Evolutionary conservation across 371 early-diverging fungal species (phyloP).

Genomic region (Mitosporidium daphniae): DNA sequence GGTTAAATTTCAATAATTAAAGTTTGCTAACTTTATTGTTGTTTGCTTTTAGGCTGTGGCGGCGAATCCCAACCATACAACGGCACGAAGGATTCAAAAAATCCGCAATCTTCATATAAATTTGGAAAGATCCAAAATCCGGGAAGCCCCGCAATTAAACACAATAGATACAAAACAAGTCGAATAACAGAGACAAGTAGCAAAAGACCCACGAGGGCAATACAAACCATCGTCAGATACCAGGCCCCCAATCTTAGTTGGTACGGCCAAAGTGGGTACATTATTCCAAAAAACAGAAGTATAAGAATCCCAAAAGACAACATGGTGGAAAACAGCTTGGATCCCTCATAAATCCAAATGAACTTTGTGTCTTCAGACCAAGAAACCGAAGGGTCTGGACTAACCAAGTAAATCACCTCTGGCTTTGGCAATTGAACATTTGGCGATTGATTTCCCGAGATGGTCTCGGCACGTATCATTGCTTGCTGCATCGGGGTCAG

Average conservation of each 20-base stretch:
- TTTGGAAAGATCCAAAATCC: slow-evolving; percentile 98
- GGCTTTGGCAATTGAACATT: too few relatives aligned
- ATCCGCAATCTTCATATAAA: slow-evolving; percentile 83
- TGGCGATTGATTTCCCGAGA: too few relatives aligned
- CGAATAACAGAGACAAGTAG: slow-evolving; percentile 63
- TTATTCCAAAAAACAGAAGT: slow-evolving; percentile 42
- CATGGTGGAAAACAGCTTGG: slow-evolving; percentile 24
- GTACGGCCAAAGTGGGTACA: slow-evolving; percentile 93
- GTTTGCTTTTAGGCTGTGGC: too few relatives aligned
- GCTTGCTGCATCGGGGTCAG: too few relatives aligned
- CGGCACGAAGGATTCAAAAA: slow-evolving; percentile 85
- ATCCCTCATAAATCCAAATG: slow-evolving; percentile 75
- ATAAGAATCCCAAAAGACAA: slow-evolving; percentile 30
- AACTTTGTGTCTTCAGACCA: too few relatives aligned
- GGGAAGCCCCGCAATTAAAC: slow-evolving; percentile 27
- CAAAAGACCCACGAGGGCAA: slow-evolving; percentile 33
- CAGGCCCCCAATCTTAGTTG: slow-evolving; percentile 38
- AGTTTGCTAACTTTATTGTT: too few relatives aligned
- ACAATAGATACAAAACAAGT: slow-evolving; percentile 40
- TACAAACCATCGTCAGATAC: slow-evolving; percentile 30
- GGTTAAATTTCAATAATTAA: too few relatives aligned
- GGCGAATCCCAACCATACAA: slow-evolving; percentile 50
- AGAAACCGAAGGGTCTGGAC: too few relatives aligned
- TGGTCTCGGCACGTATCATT: too few relatives aligned
- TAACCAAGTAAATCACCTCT: too few relatives aligned